A percentile compares a stretch with the other conserved stretches of the same genome.
Conservation (phyloP, 352 stramenopile species). For the Globisporangium camurandrum region DNA sequence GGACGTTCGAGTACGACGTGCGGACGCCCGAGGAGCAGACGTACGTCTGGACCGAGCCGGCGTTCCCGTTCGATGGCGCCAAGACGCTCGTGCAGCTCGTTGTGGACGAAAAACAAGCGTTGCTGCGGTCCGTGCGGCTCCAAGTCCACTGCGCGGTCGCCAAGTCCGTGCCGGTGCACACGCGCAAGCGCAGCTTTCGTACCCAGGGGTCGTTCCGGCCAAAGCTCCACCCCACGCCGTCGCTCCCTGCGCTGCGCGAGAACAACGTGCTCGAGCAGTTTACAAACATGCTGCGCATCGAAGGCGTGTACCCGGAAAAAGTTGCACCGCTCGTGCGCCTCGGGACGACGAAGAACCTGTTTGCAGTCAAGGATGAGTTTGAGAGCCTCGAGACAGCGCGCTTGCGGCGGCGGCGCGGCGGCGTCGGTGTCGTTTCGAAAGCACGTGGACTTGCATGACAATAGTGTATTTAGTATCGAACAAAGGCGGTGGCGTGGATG, state of each 20-base stretch:
- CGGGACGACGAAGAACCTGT: slow-evolving; percentile 44
- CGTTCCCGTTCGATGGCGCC: slow-evolving; percentile 81
- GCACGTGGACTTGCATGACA: slow-evolving; percentile 9
- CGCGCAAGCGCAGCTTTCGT: slow-evolving; percentile 17
- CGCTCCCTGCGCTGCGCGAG: slow-evolving; percentile 30
- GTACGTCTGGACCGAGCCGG: slow-evolving; percentile 69
- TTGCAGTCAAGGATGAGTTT: slow-evolving; percentile 20
- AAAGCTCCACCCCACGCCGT: slow-evolving; percentile 37
- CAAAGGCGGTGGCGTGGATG: too few species aligned
- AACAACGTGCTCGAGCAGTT: slow-evolving; percentile 65
- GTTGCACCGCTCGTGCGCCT: slow-evolving; percentile 43
- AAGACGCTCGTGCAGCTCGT: slow-evolving; percentile 81
- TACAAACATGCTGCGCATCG: slow-evolving; percentile 35
- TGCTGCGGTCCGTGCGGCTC: slow-evolving; percentile 53
- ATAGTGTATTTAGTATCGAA: too few species aligned
- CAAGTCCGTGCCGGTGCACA: slow-evolving; percentile 36
- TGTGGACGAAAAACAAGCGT: slow-evolving; percentile 49
- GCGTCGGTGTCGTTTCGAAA: slow-evolving; percentile 7
- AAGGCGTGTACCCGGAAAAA: slow-evolving; percentile 57
- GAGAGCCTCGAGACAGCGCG: slow-evolving; percentile 13
- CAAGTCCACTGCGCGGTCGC: slow-evolving; percentile 50
- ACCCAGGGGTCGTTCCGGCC: slow-evolving; percentile 25
- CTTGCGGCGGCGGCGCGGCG: slow-evolving; percentile 10
- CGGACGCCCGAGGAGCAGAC: slow-evolving; percentile 54
- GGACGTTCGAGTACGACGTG: slow-evolving; percentile 32